A percentile compares a stretch with the other conserved stretches of the same genome.
Conservation (phyloP, 1,284 basidiomycete species). For the Agaricales sp. region DNA sequence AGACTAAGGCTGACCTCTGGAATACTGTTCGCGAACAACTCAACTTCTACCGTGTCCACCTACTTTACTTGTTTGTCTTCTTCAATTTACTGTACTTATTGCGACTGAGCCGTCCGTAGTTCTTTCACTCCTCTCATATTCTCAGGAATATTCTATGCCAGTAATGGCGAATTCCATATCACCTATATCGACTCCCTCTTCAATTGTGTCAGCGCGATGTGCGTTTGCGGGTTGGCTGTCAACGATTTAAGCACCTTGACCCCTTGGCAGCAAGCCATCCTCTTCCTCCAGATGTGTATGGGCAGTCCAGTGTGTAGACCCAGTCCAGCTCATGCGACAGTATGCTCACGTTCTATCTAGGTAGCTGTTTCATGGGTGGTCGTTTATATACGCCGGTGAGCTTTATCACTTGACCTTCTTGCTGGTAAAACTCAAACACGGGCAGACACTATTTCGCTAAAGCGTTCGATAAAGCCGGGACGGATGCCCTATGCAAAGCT, state of each 20-base stretch:
- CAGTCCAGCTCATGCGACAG: neutral
- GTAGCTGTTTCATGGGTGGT: constrained; percentile 64
- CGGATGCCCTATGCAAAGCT: neutral
- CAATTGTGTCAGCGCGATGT: constrained; percentile 68
- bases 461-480: constrained; percentile 39
- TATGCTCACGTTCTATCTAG: constrained; percentile 22
- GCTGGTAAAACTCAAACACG: too few species aligned
- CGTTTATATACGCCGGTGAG: constrained; percentile 55
- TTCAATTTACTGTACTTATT: neutral
- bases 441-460: constrained; percentile 65
- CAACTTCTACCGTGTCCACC: constrained; percentile 1
- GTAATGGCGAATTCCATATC: constrained; percentile 55
- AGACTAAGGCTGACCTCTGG: neutral
- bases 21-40: neutral
- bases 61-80: constrained; percentile 36
- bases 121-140: constrained; percentile 66
- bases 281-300: constrained; percentile 65
- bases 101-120: constrained; percentile 29
- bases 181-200: constrained; percentile 70
- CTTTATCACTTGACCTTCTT: constrained; percentile 8
- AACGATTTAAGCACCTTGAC: constrained; percentile 69
- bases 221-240: constrained; percentile 69
- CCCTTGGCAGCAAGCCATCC: constrained; percentile 63
- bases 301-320: constrained; percentile 55
- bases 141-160: constrained; percentile 67